These are phyloP conservation scores for Pyrenophora graminea DNA, from an alignment of 2,329 filamentous ascomycete genomes.

Conservation along the genomic window DNA sequence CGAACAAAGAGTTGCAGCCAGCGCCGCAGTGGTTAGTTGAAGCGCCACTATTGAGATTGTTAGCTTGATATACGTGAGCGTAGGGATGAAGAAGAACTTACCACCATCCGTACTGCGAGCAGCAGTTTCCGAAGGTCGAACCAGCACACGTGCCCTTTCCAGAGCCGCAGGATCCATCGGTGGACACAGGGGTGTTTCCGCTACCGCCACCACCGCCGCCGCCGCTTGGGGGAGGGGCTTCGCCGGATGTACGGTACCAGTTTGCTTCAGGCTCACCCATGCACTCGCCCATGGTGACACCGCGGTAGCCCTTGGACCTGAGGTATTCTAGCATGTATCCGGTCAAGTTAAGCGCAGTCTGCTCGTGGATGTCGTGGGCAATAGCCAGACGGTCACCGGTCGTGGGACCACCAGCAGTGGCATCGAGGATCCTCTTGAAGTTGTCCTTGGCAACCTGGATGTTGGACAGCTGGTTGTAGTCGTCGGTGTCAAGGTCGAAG, in stretches of 20 bases:
- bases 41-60: too few species aligned
- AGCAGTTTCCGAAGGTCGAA: constrained; percentile 50
- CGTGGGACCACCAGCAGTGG: constrained; percentile 23
- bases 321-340: constrained; percentile 50
- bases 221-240: constrained; percentile 14
- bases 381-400: constrained; percentile 55
- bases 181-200: constrained; percentile 24
- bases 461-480: constrained; percentile 42
- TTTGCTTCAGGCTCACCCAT: constrained; percentile 52
- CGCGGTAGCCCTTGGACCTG: constrained; percentile 48
- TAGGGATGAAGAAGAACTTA: too few species aligned
- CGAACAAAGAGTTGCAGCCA: constrained; percentile 41
- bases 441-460: constrained; percentile 44
- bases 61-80: too few species aligned
- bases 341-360: constrained; percentile 51
- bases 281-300: constrained; percentile 56
- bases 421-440: constrained; percentile 45
- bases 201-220: constrained; percentile 20
- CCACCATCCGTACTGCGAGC: constrained; percentile 52
- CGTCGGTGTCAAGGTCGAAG: constrained; percentile 63
- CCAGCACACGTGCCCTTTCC: constrained; percentile 30
- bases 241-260: constrained; percentile 53
- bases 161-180: constrained; percentile 31
- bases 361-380: constrained; percentile 55
- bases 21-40: constrained; percentile 35